Conservation (phyloP, 306 rosid species). For the Fragaria iinumae region DNA sequence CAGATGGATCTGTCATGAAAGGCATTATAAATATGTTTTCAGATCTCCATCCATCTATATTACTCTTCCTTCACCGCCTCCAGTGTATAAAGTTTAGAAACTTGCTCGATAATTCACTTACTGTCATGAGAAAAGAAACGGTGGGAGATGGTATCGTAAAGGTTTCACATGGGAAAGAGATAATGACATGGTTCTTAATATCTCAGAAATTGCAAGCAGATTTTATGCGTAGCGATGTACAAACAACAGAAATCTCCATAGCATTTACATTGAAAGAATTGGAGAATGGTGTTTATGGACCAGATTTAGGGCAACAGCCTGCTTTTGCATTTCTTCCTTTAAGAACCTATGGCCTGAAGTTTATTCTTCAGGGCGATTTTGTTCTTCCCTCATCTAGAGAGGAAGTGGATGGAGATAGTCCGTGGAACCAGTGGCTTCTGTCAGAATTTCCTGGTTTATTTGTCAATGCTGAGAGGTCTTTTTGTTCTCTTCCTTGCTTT, state of each 20-base stretch:
- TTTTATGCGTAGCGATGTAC: conserved; percentile 53
- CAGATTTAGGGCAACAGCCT: conserved; percentile 72
- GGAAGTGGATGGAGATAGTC: conserved; percentile 93
- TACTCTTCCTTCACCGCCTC: conserved; percentile 92
- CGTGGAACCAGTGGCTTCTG: conserved; percentile 96
- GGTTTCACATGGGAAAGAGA: conserved; percentile 78
- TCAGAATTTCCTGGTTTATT: conserved; percentile 87
- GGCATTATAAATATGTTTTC: conserved; percentile 71
- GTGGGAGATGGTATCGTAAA: conserved; percentile 70
- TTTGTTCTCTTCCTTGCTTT: conserved; percentile 80
- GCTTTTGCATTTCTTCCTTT: conserved; percentile 95
- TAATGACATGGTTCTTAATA: conserved; percentile 82
- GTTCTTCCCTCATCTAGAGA: conserved; percentile 96
- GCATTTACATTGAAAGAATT: conserved; percentile 84
- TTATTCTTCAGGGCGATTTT: conserved; percentile 97
- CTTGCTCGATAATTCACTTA: conserved; percentile 59
- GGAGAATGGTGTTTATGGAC: conserved; percentile 49
- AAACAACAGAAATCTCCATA: conserved; percentile 80
- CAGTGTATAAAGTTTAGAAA: conserved; percentile 78
- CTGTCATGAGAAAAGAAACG: conserved; percentile 78
- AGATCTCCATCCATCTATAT: conserved; percentile 88
- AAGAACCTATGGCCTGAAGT: conserved; percentile 83
- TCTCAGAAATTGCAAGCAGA: conserved; percentile 66
- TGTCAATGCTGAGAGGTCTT: conserved; percentile 70
- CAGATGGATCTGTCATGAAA: conserved; percentile 57